Evolutionary conservation across 2,329 filamentous ascomycete species (phyloP), one percentile per base, ranked within the genome.

Genomic region (Colletotrichum kahawae): DNA sequence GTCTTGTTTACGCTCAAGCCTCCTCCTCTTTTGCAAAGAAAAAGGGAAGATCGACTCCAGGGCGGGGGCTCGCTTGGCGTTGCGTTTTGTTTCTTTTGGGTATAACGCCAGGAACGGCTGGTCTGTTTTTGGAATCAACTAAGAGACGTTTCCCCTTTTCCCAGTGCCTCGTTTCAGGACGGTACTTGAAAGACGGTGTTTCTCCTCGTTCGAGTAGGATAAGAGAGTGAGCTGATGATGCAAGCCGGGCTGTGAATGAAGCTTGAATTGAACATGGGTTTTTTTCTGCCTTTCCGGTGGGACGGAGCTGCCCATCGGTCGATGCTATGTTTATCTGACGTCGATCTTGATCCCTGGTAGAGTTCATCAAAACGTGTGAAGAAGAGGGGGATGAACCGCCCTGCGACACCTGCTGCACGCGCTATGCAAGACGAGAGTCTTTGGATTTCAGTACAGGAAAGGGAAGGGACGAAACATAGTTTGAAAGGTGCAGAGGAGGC

Each of bases 151-250:
- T 33, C 33, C 57, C 24, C 56, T 59, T 29, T 31, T 59, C 24
- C n/a, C 59, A 48, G 63, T 63, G 43, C 27, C 48, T 67, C 67
- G 72, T 72, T 75, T 75, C 63, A 72, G 69, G 69, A n/a, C 54
- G 33, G 13, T 18, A 43, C 36, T 64, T 71, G 43, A 18, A 33
- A 33, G 7, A 18, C n/a, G 56, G 24, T 13, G 48, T 21, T 18
- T 27, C 14, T n/a, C 1, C n/a, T 31, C n/a, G 29, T 4, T 62
- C 13, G 59, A 43, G 34, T 14, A 29, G 16, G 38, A 38, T 38
- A 57, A 54, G 65, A 67, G 27, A 33, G 27, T n/a, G 21, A 67
- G 21, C 31, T 62, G 57, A 60, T 31, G 29, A 60, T 33, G 57
- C 54, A 57, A 29, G 54, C 21, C 4, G 38, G 18, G 24, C 21